Percentiles rank a stretch among this genome's conserved stretches.
Evolutionary conservation across 1,284 basidiomycete species (phyloP).

Genomic region (Taiwanofungus camphoratus): DNA sequence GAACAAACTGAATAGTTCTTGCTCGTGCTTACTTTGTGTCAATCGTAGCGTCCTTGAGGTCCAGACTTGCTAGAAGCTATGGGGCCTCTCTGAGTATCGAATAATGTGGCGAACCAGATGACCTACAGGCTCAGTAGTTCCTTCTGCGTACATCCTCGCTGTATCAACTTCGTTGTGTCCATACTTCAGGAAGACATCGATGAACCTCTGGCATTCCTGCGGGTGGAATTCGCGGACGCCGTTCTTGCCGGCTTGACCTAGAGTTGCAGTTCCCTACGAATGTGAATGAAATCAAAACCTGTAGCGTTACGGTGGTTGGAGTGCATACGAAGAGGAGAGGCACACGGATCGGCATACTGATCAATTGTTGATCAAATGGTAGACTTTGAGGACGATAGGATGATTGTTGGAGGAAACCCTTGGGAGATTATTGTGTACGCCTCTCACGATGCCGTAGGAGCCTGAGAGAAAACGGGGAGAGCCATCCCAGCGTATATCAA

Average conservation of each 20-base stretch:
- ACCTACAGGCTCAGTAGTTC: conserved; percentile 44
- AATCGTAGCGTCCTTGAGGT: conserved; percentile 36
- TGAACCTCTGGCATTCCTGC: conserved; percentile 37
- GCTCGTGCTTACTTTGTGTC: conserved; percentile 41
- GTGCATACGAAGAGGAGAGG: conserved; percentile 11
- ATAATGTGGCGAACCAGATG: not conserved
- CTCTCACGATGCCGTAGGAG: too few species aligned
- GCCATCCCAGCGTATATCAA: too few species aligned
- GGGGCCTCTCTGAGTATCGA: too few species aligned
- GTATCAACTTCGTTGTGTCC: conserved; percentile 46
- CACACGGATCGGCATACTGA: conserved; percentile 8
- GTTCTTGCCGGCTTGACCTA: conserved; percentile 39
- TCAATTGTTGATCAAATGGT: not conserved
- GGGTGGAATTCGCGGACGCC: conserved; percentile 35
- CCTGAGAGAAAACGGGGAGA: too few species aligned
- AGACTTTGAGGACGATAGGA: too few species aligned
- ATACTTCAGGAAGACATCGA: conserved; percentile 39
- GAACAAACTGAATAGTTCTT: too few species aligned
- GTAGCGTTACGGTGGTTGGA: too few species aligned
- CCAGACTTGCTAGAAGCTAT: conserved; percentile 37
- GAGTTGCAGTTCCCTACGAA: conserved; percentile 44
- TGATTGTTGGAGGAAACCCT: too few species aligned
- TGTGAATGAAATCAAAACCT: too few species aligned
- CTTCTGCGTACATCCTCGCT: conserved; percentile 43
- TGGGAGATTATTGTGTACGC: too few species aligned